Conservation (phyloP, 441 rosid species). For the Syzygium syzygioides region DNA sequence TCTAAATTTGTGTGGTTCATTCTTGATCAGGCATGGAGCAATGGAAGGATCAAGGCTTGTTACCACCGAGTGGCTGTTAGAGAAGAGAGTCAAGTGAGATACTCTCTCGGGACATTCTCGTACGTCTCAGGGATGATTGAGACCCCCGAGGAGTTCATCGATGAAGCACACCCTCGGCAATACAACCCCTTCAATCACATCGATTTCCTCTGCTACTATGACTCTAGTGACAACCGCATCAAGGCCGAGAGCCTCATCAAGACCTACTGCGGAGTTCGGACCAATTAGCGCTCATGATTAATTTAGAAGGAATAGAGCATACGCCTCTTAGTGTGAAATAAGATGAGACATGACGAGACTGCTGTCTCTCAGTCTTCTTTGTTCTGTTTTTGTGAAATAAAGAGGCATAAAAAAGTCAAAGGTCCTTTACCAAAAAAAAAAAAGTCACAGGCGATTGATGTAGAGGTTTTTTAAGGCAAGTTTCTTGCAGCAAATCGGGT, state of each 20-base stretch:
- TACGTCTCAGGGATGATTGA: background rate
- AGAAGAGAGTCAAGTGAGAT: background rate
- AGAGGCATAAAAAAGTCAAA: background rate
- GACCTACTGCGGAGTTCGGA: background rate
- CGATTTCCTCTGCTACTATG: slow-evolving; percentile 3
- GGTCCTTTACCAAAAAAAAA: too few species aligned
- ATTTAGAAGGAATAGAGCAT: background rate
- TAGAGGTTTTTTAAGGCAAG: background rate
- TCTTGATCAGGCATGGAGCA: slow-evolving; percentile 15
- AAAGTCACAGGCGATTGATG: background rate
- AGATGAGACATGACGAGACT: background rate
- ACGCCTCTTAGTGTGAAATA: background rate
- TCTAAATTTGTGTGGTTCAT: background rate
- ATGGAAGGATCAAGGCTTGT: slow-evolving; percentile 13
- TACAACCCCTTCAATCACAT: background rate
- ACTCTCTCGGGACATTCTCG: slow-evolving; percentile 1
- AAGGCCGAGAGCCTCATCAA: slow-evolving; percentile 8
- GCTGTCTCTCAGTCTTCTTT: background rate
- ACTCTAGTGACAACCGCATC: background rate
- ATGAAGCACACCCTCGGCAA: background rate
- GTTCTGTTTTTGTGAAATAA: background rate
- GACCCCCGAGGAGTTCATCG: background rate
- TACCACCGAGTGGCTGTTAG: slow-evolving; percentile 1
- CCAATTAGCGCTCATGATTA: background rate
- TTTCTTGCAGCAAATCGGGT: background rate